Evolutionary conservation across 1,284 basidiomycete genomes (phyloP).

Genomic region (Boletus chippewaensis): DNA sequence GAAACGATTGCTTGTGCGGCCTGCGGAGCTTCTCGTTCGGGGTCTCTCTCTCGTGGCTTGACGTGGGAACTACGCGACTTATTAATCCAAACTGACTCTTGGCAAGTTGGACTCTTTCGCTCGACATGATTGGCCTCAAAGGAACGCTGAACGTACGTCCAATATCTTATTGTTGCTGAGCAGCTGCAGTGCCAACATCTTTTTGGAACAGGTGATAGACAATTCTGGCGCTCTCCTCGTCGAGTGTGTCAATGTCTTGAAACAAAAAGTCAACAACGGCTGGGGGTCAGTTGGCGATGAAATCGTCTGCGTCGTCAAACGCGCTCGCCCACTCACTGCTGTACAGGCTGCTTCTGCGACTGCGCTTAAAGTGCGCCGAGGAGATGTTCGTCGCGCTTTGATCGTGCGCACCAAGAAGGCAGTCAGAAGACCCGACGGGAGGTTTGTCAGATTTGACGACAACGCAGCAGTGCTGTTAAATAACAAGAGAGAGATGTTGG

Average conservation of each 20-base stretch:
- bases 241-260: conserved; percentile 96
- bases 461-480: conserved; percentile 96
- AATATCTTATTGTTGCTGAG: not conserved
- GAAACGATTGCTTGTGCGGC: not conserved
- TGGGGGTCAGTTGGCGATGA: conserved; percentile 86
- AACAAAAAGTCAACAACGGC: conserved; percentile 90
- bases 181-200: not conserved
- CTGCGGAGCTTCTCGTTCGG: conserved; percentile 16
- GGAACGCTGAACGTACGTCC: conserved; percentile 72
- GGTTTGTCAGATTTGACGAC: conserved; percentile 90
- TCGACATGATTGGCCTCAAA: conserved; percentile 86
- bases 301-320: conserved; percentile 94
- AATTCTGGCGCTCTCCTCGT: conserved; percentile 96
- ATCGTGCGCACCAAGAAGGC: conserved; percentile 89
- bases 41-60: not conserved
- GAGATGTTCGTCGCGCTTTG: conserved; percentile 91
- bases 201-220: conserved; percentile 74
- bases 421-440: conserved; percentile 80
- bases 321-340: conserved; percentile 77
- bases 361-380: conserved; percentile 80
- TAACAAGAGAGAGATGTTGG: conserved; percentile 95
- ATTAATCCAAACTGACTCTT: conserved; percentile 4
- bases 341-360: conserved; percentile 55
- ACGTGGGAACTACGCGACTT: conserved; percentile 24
- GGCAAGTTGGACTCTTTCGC: not conserved